Percentiles rank a stretch among this genome's conserved stretches.
Conservation (phyloP, 2,329 filamentous ascomycete genomes). For the Trichoderma sp. region DNA sequence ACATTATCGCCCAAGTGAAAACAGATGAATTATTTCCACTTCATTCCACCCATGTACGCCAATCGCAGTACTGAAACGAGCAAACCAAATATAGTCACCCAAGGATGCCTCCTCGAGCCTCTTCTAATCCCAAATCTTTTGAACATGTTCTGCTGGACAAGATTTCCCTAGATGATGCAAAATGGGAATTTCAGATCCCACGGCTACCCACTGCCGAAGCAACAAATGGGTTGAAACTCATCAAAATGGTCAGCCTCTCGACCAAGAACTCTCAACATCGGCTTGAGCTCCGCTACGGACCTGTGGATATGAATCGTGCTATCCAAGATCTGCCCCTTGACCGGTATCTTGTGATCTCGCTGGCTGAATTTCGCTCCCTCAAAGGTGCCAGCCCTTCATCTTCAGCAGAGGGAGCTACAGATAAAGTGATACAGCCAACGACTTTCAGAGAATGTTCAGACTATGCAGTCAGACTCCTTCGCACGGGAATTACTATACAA, state of each 20-base stretch:
- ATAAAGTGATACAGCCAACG: conserved; percentile 27
- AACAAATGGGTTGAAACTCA: conserved; percentile 6
- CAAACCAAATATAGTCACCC: neutral
- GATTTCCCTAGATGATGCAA: conserved; percentile 9
- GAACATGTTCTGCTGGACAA: neutral
- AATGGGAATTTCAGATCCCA: conserved; percentile 13
- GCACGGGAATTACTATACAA: conserved; percentile 38
- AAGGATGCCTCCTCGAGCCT: conserved; percentile 8
- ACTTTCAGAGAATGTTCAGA: conserved; percentile 38
- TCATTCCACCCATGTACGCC: neutral
- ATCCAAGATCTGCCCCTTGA: conserved; percentile 32
- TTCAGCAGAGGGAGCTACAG: neutral
- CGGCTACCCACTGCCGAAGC: neutral
- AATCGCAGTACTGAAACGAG: neutral
- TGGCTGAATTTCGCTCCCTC: conserved; percentile 37
- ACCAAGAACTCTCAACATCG: conserved; percentile 25
- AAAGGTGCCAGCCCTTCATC: conserved; percentile 13
- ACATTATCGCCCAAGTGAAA: neutral
- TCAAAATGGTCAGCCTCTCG: conserved; percentile 18
- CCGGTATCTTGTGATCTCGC: conserved; percentile 37
- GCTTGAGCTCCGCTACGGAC: conserved; percentile 32
- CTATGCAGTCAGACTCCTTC: conserved; percentile 39
- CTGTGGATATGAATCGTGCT: conserved; percentile 35
- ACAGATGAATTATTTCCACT: neutral
- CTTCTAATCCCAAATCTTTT: neutral